Evolutionary conservation across 2,329 filamentous ascomycete species (phyloP), one percentile per base, ranked within the genome.

Genomic region (Calonectria hongkongensis): DNA sequence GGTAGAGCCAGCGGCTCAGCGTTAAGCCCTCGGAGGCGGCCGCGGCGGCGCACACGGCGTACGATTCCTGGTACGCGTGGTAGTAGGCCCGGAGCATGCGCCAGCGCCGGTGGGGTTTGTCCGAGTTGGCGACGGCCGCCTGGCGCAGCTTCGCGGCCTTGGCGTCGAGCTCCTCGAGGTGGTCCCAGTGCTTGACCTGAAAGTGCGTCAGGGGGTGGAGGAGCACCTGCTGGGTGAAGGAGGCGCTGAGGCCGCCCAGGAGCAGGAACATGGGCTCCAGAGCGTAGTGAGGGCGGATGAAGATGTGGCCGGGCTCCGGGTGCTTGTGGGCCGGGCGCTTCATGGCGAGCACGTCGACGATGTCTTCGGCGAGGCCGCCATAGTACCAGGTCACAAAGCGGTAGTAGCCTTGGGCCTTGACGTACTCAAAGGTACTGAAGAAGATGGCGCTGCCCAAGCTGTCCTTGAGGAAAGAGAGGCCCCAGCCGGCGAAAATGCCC

Each of bases 401-500:
- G 82, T 95, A 95, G 83, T 94, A 86, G 15, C 88, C 88, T 81
- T 95, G 94, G 13, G 91, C 92, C 81, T 95, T 95, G 79, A 95
- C 86, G 60, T 91, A 94, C 83, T 96, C 94, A 75, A 96, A 95
- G 0, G 90, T 90, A 77, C 89, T 90, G 83, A 96, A 96, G 87
- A 95, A 95, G 21, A 94, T 83, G 43, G 92, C 93, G 66, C 89
- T 91, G 15, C 93, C 93, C 7, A 94, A 82, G 33, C 91, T 90
- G 79, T 95, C 93, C 78, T 95, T 94, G 51, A 92, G 79, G 48
- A 95, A 88, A 0, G 90, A 92, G 2, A 96, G 83, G 0, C 90
- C 87, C 90, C 92, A 95, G 48, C 94, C 94, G 1, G 93, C 93
- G 79, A 95, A 95, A 39, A 95, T 90, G 27, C 94, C 94, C 8